Evolutionary conservation across 2,329 filamentous ascomycete species (phyloP).

Genomic region (Falciphora oryzae): DNA sequence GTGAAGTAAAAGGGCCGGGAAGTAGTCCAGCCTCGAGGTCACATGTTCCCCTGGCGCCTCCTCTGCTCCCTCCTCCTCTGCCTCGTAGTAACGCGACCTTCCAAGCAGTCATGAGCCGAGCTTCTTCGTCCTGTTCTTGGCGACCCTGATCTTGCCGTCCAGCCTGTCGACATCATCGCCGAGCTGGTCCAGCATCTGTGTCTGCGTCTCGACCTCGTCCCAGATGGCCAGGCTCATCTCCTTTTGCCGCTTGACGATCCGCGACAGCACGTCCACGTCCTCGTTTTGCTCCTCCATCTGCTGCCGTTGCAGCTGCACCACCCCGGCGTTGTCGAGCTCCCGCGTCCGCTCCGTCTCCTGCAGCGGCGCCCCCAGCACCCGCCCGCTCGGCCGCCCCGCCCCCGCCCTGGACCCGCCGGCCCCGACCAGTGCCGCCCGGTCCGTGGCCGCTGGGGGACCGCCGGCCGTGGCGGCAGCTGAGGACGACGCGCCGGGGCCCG

Average conservation of each 20-base stretch:
- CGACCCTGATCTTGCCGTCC: constrained; percentile 63
- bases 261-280: constrained; percentile 62
- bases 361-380: constrained; percentile 66
- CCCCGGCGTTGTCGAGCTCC: constrained; percentile 69
- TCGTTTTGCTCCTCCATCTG: constrained; percentile 71
- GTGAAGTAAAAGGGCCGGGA: too few relatives aligned
- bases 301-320: constrained; percentile 67
- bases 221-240: constrained; percentile 75
- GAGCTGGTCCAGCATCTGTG: constrained; percentile 60
- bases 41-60: too few relatives aligned
- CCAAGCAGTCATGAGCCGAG: constrained; percentile 32
- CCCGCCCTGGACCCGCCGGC: constrained; percentile 20
- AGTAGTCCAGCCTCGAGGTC: too few relatives aligned
- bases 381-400: constrained; percentile 38
- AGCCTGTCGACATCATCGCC: constrained; percentile 62
- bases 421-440: constrained; percentile 46
- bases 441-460: constrained; percentile 41
- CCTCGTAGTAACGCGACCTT: background rate
- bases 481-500: constrained; percentile 35
- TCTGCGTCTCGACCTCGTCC: constrained; percentile 66
- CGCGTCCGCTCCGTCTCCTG: constrained; percentile 72
- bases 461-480: constrained; percentile 34
- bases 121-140: constrained; percentile 66
- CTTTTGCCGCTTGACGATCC: constrained; percentile 65
- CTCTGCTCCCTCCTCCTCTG: too few relatives aligned